Evolutionary conservation across 305 asterid genomes (phyloP).

Genomic region (Fraxinus greggii): DNA sequence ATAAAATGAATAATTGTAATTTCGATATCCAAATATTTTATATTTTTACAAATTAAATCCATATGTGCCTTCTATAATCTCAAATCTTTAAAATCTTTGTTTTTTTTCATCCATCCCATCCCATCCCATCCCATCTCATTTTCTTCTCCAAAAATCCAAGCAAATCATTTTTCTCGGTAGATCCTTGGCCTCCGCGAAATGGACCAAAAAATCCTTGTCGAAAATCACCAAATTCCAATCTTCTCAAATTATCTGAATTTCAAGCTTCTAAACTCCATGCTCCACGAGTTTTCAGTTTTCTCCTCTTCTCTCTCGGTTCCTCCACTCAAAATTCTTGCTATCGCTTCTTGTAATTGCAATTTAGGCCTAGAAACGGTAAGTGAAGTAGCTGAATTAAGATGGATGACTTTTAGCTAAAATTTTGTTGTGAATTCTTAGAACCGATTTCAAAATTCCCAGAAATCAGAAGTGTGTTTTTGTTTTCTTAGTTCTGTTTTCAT

Average conservation of each 20-base stretch:
- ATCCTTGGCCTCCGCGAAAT: too few relatives aligned
- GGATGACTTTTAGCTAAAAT: neutral
- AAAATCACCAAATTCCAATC: too few relatives aligned
- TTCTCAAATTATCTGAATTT: constrained; percentile 13
- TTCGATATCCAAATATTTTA: too few relatives aligned
- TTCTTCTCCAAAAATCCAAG: too few relatives aligned
- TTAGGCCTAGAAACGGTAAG: neutral
- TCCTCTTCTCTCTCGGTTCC: constrained; percentile 20
- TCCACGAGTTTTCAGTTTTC: constrained; percentile 26
- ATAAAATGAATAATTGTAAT: too few relatives aligned
- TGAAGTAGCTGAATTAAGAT: neutral
- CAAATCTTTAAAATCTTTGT: too few relatives aligned
- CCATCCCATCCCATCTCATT: too few relatives aligned
- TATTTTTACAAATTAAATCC: too few relatives aligned
- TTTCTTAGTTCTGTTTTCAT: neutral
- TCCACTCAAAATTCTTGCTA: constrained; percentile 1
- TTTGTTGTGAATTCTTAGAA: neutral
- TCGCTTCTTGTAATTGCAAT: neutral
- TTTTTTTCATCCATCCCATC: too few relatives aligned
- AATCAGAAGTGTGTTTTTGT: neutral
- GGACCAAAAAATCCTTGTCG: too few relatives aligned
- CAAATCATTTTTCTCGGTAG: too few relatives aligned
- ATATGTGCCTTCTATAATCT: too few relatives aligned
- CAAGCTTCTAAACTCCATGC: constrained; percentile 16
- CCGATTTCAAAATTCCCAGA: neutral